These are phyloP conservation scores for Phytophthora sojae DNA, from an alignment of 352 stramenopile genomes.

Conservation along the genomic window DNA sequence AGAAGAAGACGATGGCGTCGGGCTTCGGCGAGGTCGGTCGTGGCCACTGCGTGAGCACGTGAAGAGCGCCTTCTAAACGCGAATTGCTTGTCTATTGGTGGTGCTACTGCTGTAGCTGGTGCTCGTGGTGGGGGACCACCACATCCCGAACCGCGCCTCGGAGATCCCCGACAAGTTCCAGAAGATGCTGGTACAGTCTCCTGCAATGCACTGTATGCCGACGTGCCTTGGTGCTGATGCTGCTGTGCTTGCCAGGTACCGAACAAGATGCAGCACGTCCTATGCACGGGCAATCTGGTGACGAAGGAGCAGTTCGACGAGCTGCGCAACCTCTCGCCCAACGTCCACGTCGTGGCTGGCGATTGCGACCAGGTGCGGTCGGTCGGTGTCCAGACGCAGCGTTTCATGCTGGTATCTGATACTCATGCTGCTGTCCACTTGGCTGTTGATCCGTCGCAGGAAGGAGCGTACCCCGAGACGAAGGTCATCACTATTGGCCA, in stretches of 20 bases:
- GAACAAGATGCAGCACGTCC: constrained; percentile 98
- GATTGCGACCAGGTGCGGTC: constrained; percentile 92
- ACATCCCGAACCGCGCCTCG: constrained; percentile 95
- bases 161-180: constrained; percentile 98
- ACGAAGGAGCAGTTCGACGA: constrained; percentile 96
- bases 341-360: constrained; percentile 96
- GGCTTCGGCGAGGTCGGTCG: constrained; percentile 66
- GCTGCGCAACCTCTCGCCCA: constrained; percentile 94
- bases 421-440: background rate
- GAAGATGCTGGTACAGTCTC: constrained; percentile 78
- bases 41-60: constrained; percentile 1
- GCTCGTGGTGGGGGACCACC: constrained; percentile 96
- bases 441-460: constrained; percentile 32
- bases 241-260: constrained; percentile 85
- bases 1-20: constrained; percentile 51
- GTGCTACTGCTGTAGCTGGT: constrained; percentile 88
- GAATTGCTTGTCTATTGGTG: background rate
- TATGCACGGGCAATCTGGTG: constrained; percentile 98
- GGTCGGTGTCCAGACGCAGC: background rate
- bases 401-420: background rate
- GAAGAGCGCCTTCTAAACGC: background rate
- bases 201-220: background rate
- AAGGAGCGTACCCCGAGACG: constrained; percentile 92
- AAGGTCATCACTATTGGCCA: constrained; percentile 97
- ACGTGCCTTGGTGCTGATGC: background rate